These are phyloP conservation scores for Lantana camara DNA, from an alignment of 257 asterid species.

Conservation along the genomic window DNA sequence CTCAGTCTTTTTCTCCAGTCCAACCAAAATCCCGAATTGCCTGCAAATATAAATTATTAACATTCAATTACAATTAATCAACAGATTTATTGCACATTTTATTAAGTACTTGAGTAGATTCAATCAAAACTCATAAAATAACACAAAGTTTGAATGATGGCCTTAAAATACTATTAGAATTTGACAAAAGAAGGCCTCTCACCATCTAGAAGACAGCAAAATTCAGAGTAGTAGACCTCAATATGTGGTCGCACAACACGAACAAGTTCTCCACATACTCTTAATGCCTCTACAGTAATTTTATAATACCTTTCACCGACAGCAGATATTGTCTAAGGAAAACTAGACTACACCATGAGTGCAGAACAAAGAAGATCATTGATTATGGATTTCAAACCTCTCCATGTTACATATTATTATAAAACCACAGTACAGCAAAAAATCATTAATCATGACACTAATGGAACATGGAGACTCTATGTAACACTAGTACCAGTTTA, in stretches of 20 bases:
- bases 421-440: background rate
- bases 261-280: constrained; percentile 98
- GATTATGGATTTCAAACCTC: constrained; percentile 12
- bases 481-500: constrained; percentile 11
- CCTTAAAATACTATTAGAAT: constrained; percentile 29
- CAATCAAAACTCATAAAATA: too few relatives aligned
- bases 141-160: too few relatives aligned
- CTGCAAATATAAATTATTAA: too few relatives aligned
- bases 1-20: too few relatives aligned
- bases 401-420: background rate
- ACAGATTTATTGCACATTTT: too few relatives aligned
- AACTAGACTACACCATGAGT: constrained; percentile 24
- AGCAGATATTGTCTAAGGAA: constrained; percentile 85
- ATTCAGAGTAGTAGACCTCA: constrained; percentile 52
- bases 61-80: too few relatives aligned
- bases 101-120: too few relatives aligned
- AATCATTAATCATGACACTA: constrained; percentile 1
- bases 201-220: constrained; percentile 17
- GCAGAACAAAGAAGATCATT: constrained; percentile 19
- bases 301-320: constrained; percentile 95
- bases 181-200: constrained; percentile 15
- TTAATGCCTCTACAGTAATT: constrained; percentile 95
- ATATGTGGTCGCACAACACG: constrained; percentile 89
- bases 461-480: constrained; percentile 19
- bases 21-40: too few relatives aligned